Conservation (phyloP, 306 rosid species). For the Purshia tridentata region DNA sequence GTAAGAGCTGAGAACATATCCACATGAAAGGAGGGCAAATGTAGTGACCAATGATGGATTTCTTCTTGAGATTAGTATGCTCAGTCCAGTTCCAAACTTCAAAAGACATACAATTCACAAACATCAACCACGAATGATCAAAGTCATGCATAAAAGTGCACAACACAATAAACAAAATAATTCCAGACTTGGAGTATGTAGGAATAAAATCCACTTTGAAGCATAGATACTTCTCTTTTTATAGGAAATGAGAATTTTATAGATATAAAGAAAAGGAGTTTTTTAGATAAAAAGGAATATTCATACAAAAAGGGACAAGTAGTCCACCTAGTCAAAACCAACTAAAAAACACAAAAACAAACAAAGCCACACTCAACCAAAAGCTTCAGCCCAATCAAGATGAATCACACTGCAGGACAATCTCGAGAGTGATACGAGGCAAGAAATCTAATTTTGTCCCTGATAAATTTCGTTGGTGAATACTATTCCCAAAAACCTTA, state of each 20-base stretch:
- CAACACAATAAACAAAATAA: neutral
- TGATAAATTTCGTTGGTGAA: too few species aligned
- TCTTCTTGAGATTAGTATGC: conserved; percentile 74
- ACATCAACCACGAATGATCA: conserved; percentile 17
- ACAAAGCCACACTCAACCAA: neutral
- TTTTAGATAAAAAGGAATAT: neutral
- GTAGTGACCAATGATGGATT: conserved; percentile 85
- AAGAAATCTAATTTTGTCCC: too few species aligned
- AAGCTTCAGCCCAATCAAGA: neutral
- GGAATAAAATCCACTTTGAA: neutral
- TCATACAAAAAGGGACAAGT: neutral
- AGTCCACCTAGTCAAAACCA: neutral
- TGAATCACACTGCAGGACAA: neutral
- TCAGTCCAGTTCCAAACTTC: conserved; percentile 97
- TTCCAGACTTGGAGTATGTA: neutral
- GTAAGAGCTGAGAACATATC: conserved; percentile 87
- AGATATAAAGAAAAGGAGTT: neutral
- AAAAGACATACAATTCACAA: conserved; percentile 31
- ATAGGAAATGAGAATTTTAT: neutral
- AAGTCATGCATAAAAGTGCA: conserved; percentile 4
- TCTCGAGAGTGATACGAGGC: neutral
- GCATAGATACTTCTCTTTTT: neutral
- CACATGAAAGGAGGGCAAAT: conserved; percentile 89
- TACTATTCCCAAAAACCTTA: too few species aligned
- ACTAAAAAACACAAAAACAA: conserved; percentile 1